Percentiles rank a stretch among this genome's conserved stretches.
phyloP scores from a whole-genome alignment of 495 filamentous ascomycete genomes.

The Penicillium turbatum region DNA sequence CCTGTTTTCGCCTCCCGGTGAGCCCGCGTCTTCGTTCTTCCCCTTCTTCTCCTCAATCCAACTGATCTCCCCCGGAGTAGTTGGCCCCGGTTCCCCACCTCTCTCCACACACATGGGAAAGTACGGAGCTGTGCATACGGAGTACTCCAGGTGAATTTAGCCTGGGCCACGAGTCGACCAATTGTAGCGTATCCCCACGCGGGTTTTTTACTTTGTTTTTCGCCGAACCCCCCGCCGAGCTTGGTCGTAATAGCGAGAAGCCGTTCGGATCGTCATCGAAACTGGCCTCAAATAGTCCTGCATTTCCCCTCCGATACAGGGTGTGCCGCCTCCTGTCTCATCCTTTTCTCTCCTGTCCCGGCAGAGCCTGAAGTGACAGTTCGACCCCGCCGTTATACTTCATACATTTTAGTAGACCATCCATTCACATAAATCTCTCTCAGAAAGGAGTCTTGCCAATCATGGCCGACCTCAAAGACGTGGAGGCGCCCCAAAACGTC shows the following conservation, averaged over 20 bases:
- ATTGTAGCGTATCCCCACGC: background rate
- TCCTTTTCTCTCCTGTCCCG: background rate
- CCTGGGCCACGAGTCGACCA: background rate
- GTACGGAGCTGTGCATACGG: background rate
- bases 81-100: background rate
- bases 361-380: background rate
- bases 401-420: background rate
- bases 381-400: constrained; percentile 1
- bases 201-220: background rate
- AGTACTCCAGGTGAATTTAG: background rate
- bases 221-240: background rate
- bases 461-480: constrained; percentile 34
- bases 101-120: background rate
- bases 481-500: constrained; percentile 24
- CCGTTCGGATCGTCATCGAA: background rate
- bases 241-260: background rate
- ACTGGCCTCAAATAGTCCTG: background rate
- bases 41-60: constrained; percentile 1
- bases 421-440: background rate
- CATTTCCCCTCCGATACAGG: background rate
- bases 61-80: background rate
- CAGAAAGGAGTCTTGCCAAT: constrained; percentile 1
- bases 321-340: background rate
- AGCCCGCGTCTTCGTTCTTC: constrained; percentile 5
- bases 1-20: constrained; percentile 9